Evolutionary conservation across 805 yeast genomes (phyloP).

Genomic region (Ogataea chonburiensis): DNA sequence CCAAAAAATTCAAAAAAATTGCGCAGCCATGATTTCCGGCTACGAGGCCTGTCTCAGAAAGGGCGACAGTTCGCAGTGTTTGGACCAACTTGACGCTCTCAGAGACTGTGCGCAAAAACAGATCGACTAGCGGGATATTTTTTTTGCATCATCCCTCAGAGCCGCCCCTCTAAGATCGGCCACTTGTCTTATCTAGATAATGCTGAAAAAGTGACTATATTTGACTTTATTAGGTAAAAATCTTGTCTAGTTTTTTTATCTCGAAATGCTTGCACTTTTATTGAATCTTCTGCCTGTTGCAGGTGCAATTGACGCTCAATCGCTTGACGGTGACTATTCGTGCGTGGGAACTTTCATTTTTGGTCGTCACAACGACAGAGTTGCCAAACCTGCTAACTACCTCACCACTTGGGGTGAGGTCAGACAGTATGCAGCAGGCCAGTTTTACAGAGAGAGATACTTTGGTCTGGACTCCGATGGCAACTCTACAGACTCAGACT

Average conservation of each 20-base stretch:
- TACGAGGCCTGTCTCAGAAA: constrained; percentile 65
- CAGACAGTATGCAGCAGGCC: constrained; percentile 39
- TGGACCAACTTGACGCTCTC: constrained; percentile 50
- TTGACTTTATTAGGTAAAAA: no score
- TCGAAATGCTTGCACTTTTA: neutral
- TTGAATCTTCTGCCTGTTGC: constrained; percentile 8
- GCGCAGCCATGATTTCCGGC: constrained; percentile 54
- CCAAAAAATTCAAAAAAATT: constrained; percentile 61
- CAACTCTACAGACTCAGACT: constrained; percentile 29
- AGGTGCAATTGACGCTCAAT: constrained; percentile 21
- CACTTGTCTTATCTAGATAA: no score
- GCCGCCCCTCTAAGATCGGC: no score
- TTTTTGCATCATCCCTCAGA: no score
- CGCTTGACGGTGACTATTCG: constrained; percentile 25
- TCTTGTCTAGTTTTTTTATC: no score
- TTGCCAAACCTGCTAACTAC: constrained; percentile 43
- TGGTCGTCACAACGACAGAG: constrained; percentile 50
- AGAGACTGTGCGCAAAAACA: constrained; percentile 49
- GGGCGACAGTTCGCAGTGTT: constrained; percentile 52
- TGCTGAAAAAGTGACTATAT: no score
- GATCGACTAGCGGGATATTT: constrained; percentile 11
- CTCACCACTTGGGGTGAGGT: constrained; percentile 45
- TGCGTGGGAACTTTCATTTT: constrained; percentile 45
- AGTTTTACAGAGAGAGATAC: constrained; percentile 43
- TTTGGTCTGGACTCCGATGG: constrained; percentile 34